phyloP scores from a whole-genome alignment of 2,329 filamentous ascomycete genomes.

The Sclerotinia glacialis region DNA sequence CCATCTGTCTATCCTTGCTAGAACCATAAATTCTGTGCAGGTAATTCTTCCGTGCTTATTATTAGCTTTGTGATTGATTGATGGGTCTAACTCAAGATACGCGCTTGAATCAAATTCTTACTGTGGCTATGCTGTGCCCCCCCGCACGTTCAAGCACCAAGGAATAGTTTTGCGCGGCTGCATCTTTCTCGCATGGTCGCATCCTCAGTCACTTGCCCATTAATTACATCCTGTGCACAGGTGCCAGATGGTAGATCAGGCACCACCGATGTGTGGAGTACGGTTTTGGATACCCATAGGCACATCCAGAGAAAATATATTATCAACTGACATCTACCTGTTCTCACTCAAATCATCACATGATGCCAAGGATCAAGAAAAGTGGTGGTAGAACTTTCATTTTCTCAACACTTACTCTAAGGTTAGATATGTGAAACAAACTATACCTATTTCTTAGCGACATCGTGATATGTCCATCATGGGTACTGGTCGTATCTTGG shows the following conservation, averaged over 20 bases:
- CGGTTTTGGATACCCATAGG: not conserved
- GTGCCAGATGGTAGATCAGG: conserved; percentile 14
- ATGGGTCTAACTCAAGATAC: not conserved
- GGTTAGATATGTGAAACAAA: too few relatives aligned
- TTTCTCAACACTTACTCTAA: not conserved
- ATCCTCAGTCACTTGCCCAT: conserved; percentile 2
- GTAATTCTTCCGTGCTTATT: not conserved
- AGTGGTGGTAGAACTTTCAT: not conserved
- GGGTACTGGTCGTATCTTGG: not conserved
- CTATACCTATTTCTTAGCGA: not conserved
- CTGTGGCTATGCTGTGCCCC: conserved; percentile 11
- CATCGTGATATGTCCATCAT: not conserved
- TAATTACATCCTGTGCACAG: not conserved
- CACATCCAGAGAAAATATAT: not conserved
- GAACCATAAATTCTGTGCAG: too few relatives aligned
- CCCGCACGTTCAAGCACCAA: not conserved
- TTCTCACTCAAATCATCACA: not conserved
- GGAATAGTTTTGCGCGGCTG: not conserved
- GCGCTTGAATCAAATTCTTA: not conserved
- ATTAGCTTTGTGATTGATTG: not conserved
- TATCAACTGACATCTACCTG: not conserved
- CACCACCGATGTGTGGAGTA: not conserved
- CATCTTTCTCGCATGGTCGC: not conserved
- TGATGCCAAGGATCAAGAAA: not conserved
- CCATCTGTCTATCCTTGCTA: not conserved